Base-by-base conservation (phyloP, 345 rosid genomes). In the Cochlearia excelsa region DNA sequence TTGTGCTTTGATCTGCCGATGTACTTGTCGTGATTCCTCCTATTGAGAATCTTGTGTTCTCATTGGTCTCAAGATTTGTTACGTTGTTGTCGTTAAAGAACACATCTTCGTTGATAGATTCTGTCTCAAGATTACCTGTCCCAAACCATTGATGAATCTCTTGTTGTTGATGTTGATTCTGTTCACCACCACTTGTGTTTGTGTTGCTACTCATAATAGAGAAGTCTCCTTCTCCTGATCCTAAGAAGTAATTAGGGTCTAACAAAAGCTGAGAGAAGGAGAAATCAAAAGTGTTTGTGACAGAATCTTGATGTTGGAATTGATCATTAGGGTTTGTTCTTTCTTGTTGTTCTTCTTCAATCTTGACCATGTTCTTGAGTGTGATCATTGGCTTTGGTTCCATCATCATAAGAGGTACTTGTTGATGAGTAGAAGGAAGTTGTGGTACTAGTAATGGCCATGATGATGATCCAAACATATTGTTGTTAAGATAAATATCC, bases 1-100 rank as follows among this genome's bases (percentile, higher is more conserved):
- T 71, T 41, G 58, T 71, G 51, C 84, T 83, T 74, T 71, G 75
- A 52, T 81, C 89, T 0, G 55, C 81, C 1, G 89, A 79, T 67
- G 75, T 78, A 59, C 66, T 73, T 16, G 23, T 16, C 27, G 79
- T 82, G 0, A 75, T 52, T 66, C 71, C 40, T 58, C 80, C 70
- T 62, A 43, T 59, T 41, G 49, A 70, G 50, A 65, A 28, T 27
- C 30, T 63, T 44, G 60, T 51, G 65, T 57, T 57, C 46, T 57
- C 50, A 28, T 57, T 64, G 44, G 55, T 63, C 65, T 70, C 69
- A 63, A 37, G 70, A 64, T 45, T 70, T 37, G 9, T 10, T 4
- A 66, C 50, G 68, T 52, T 59, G 53, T 37, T 37, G 35, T 51
- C 57, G 69, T 49, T 66, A 30, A 56, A 50, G 57, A 72, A 65